These are phyloP conservation scores for Scedosporium aurantiacum DNA, from an alignment of 2,329 filamentous ascomycete genomes.

Conservation along the genomic window DNA sequence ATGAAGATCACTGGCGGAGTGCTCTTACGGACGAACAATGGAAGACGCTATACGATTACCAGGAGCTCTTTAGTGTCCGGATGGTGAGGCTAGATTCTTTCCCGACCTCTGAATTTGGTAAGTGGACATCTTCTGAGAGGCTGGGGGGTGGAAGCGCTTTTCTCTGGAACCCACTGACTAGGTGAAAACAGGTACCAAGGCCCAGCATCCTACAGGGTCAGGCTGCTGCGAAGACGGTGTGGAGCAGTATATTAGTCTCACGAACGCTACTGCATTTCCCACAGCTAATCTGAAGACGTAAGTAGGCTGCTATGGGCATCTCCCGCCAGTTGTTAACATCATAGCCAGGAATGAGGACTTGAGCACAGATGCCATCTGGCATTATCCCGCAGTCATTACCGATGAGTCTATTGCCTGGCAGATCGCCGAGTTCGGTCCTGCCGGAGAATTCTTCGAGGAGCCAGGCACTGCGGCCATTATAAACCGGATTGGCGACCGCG, in stretches of 20 bases:
- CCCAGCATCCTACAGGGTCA: conserved; percentile 6
- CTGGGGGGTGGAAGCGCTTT: neutral
- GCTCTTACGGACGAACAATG: conserved; percentile 46
- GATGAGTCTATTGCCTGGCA: conserved; percentile 40
- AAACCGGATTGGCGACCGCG: conserved; percentile 40
- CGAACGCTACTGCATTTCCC: conserved; percentile 39
- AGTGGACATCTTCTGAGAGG: conserved; percentile 10
- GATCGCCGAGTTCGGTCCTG: conserved; percentile 40
- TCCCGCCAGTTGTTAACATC: neutral
- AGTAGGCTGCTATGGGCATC: neutral
- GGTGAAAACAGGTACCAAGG: neutral
- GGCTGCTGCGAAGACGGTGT: conserved; percentile 37
- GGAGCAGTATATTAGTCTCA: conserved; percentile 42
- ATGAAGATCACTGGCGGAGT: conserved; percentile 34
- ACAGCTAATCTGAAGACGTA: conserved; percentile 40
- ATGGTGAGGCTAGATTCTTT: conserved; percentile 51
- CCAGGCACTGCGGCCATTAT: conserved; percentile 44
- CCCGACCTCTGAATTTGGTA: conserved; percentile 39
- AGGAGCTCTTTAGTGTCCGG: conserved; percentile 43
- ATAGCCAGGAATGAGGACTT: conserved; percentile 26
- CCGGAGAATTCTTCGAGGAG: conserved; percentile 23
- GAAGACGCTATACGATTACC: conserved; percentile 44
- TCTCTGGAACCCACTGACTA: neutral
- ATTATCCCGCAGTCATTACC: conserved; percentile 46
- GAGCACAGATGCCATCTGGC: conserved; percentile 41